Evolutionary conservation across 352 stramenopile genomes (phyloP).

Genomic region (Phytopythium vexans): DNA sequence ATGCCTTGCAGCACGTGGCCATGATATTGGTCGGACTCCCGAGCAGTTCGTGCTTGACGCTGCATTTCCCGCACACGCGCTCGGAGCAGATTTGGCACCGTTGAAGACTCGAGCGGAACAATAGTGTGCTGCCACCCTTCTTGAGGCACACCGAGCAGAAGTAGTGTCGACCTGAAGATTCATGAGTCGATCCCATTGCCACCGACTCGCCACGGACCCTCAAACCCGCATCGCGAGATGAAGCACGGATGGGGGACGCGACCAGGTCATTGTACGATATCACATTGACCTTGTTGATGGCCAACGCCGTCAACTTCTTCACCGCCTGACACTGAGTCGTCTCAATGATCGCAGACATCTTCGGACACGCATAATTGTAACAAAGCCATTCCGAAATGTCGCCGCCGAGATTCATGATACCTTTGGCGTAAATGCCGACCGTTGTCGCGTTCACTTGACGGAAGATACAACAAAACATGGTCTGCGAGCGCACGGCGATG

Average conservation of each 20-base stretch:
- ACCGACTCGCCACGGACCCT: not conserved
- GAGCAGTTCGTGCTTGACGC: constrained; percentile 33
- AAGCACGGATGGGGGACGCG: not conserved
- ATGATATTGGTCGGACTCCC: constrained; percentile 20
- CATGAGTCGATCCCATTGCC: not conserved
- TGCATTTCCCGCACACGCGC: constrained; percentile 33
- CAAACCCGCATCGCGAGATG: not conserved
- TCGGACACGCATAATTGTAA: constrained; percentile 5
- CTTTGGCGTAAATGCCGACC: constrained; percentile 18
- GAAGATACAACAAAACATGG: constrained; percentile 21
- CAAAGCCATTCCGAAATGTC: constrained; percentile 9
- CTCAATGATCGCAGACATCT: constrained; percentile 12
- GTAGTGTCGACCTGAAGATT: not conserved
- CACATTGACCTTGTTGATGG: not conserved
- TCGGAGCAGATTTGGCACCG: constrained; percentile 32
- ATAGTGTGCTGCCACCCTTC: not conserved
- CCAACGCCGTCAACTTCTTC: constrained; percentile 13
- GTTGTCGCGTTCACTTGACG: constrained; percentile 10
- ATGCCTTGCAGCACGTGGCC: constrained; percentile 33
- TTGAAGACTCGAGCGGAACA: constrained; percentile 14
- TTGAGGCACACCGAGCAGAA: not conserved
- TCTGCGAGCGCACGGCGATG: constrained; percentile 12
- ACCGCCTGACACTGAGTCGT: constrained; percentile 9
- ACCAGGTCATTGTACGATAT: not conserved
- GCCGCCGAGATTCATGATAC: constrained; percentile 10